Evolutionary conservation across 2,329 filamentous ascomycete species (phyloP).

Genomic region (Hypoxylon sp.): DNA sequence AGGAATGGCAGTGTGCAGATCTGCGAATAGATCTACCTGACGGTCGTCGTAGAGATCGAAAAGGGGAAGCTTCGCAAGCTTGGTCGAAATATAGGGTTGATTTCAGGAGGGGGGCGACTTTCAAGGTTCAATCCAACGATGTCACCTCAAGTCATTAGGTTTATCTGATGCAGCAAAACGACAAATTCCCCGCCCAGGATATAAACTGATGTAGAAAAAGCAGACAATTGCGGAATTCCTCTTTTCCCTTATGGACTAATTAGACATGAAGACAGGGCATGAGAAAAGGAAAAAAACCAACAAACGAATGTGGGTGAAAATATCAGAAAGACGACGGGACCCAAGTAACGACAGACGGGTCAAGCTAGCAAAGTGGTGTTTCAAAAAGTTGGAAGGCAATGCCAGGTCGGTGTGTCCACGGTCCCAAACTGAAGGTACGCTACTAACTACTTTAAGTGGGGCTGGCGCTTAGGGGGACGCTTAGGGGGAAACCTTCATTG

Average conservation of each 20-base stretch:
- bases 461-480: conserved; percentile 20
- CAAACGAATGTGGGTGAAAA: conserved; percentile 38
- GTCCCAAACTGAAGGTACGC: conserved; percentile 36
- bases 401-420: conserved; percentile 27
- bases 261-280: conserved; percentile 18
- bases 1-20: conserved; percentile 35
- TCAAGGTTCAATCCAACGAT: conserved; percentile 44
- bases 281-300: conserved; percentile 24
- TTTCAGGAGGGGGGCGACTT: conserved; percentile 18
- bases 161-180: conserved; percentile 32
- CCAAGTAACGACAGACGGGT: conserved; percentile 30
- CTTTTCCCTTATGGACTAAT: conserved; percentile 7
- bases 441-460: conserved; percentile 18
- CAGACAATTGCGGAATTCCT: conserved; percentile 15
- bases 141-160: conserved; percentile 45
- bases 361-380: conserved; percentile 44
- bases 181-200: conserved; percentile 26
- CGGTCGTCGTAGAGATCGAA: conserved; percentile 37
- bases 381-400: conserved; percentile 42
- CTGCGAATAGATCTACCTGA: conserved; percentile 38
- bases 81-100: conserved; percentile 4
- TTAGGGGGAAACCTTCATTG: no score
- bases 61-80: conserved; percentile 24
- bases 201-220: conserved; percentile 20
- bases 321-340: conserved; percentile 22